These are phyloP conservation scores for Phaeosphaeria sp. DNA, from an alignment of 2,329 filamentous ascomycete species.

Conservation along the genomic window DNA sequence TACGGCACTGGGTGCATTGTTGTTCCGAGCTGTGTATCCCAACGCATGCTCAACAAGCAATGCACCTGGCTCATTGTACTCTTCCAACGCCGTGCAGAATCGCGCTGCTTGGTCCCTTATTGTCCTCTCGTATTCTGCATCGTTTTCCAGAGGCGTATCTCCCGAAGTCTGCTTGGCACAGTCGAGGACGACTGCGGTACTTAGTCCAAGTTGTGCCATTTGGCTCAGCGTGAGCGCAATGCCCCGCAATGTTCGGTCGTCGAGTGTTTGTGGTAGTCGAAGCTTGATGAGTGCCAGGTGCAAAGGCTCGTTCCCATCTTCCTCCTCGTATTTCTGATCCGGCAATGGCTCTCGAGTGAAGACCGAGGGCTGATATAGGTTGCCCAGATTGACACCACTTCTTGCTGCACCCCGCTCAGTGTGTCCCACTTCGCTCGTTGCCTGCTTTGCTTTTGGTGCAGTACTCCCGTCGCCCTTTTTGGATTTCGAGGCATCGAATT, in stretches of 20 bases:
- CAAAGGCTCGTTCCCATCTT: conserved; percentile 53
- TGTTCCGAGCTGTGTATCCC: conserved; percentile 40
- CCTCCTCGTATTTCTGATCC: conserved; percentile 35
- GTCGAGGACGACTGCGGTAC: conserved; percentile 83
- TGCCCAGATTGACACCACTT: conserved; percentile 66
- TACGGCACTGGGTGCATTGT: conserved; percentile 40
- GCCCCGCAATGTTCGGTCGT: conserved; percentile 72
- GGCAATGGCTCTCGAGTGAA: conserved; percentile 62
- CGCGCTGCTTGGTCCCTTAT: conserved; percentile 72
- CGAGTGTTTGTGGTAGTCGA: conserved; percentile 72
- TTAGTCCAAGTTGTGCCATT: conserved; percentile 79
- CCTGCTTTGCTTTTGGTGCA: conserved; percentile 15
- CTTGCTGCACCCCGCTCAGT: conserved; percentile 44
- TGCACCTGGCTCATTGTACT: conserved; percentile 70
- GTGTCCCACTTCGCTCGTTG: conserved; percentile 31
- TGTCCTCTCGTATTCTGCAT: conserved; percentile 49
- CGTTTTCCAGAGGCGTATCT: conserved; percentile 35
- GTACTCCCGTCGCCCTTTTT: conserved; percentile 22
- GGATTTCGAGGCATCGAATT: conserved; percentile 64
- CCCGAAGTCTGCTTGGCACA: conserved; percentile 56
- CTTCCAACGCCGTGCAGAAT: conserved; percentile 76
- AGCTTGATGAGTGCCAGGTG: conserved; percentile 90
- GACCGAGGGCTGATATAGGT: conserved; percentile 64
- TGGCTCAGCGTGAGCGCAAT: conserved; percentile 85
- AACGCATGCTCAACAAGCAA: conserved; percentile 69